A percentile compares a stretch with the other conserved stretches of the same genome.
phyloP scores from a whole-genome alignment of 805 yeast genomes.

The Candida michaelii region DNA sequence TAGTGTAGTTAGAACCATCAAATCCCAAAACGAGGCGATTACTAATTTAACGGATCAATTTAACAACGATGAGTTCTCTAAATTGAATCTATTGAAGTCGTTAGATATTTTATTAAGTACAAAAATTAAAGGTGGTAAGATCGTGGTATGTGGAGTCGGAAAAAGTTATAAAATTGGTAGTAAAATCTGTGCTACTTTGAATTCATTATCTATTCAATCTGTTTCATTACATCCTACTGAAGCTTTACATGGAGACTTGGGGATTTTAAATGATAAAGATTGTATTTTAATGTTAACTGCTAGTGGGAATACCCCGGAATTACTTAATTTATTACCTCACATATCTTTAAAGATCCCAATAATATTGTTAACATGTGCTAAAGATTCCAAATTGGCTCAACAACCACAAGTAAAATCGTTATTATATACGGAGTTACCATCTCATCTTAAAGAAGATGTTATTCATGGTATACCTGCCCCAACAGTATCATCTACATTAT shows the following conservation, averaged over 20 bases:
- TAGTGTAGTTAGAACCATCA: constrained; percentile 33
- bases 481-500: constrained; percentile 76
- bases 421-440: constrained; percentile 63
- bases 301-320: constrained; percentile 82
- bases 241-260: constrained; percentile 89
- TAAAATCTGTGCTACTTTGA: constrained; percentile 78
- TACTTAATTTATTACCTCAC: constrained; percentile 57
- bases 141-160: constrained; percentile 81
- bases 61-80: constrained; percentile 44
- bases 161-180: constrained; percentile 78
- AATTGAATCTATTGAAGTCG: constrained; percentile 43
- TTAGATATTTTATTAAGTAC: constrained; percentile 35
- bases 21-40: constrained; percentile 49
- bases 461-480: constrained; percentile 86
- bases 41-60: constrained; percentile 46
- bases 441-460: constrained; percentile 53
- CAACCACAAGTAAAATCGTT: constrained; percentile 51
- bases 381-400: constrained; percentile 53
- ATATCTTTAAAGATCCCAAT: constrained; percentile 53
- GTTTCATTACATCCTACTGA: constrained; percentile 77
- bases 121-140: constrained; percentile 53
- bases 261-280: constrained; percentile 58
- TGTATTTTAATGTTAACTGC: constrained; percentile 67
- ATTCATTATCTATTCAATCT: constrained; percentile 72
- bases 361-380: constrained; percentile 63